Evolutionary conservation across 2,329 filamentous ascomycete species (phyloP), one percentile per base, ranked within the genome.

Genomic region (Fusarium sambucinum): DNA sequence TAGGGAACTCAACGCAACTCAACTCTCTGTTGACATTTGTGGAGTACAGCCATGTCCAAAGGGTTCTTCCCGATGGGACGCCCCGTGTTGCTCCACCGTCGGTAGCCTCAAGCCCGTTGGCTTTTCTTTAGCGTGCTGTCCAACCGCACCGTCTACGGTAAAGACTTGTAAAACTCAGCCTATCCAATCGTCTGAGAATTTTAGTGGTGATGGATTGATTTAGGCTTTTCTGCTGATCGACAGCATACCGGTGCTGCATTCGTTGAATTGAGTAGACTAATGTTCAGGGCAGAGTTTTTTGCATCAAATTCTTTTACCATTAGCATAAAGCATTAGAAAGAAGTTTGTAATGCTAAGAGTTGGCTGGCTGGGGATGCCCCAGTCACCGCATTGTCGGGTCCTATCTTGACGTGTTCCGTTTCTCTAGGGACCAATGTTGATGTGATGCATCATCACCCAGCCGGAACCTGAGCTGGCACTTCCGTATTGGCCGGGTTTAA

Each of bases 21-120:
- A 47, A 45, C n/a, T 55, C 47, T 59, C 47, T 51, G 40, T 59
- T 45, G 44, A 59, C 61, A 70, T 55, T 56, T 71, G 70, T 74
- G 71, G 71, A 71, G 71, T 68, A 41, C 59, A 68, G 54, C 47
- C 53, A 41, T 41, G 68, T 51, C 54, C 59, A 62, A 65, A 75
- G 70, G 73, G 71, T 66, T 75, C 69, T 55, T 73, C 72, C 73
- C 73, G 72, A 71, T 73, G 71, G 73, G 66, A 73, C 64, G 64
- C 71, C 61, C 69, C 69, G 65, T 63, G 60, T 27, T 59, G 45
- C 60, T 68, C 73, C 72, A 69, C 72, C 29, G 19, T 51, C 64
- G 56, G 19, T 50, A 67, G 59, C 59, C 55, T 72, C n/a, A 48
- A 70, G 59, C 56, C 55, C 44, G 50, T 68, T 67, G 51, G 29